phyloP scores from a whole-genome alignment of 1,284 basidiomycete genomes.

The Coriolopsis trogii region DNA sequence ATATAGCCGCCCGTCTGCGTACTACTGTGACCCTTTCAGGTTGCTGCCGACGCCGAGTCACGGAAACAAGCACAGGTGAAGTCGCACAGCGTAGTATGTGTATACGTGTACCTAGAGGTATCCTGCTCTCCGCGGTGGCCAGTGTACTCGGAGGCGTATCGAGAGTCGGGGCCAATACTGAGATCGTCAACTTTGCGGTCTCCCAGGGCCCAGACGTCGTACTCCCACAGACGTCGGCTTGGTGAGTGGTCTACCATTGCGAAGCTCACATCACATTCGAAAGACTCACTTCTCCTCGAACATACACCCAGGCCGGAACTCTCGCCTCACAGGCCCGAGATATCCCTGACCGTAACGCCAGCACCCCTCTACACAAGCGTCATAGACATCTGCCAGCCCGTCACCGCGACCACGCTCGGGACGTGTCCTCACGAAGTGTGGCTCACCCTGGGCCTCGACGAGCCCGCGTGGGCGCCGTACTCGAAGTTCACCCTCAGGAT shows the following conservation, averaged over 20 bases:
- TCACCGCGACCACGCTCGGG: not conserved
- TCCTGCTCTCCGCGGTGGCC: not conserved
- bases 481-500: conserved; percentile 59
- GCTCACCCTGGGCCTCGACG: conserved; percentile 55
- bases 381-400: conserved; percentile 26
- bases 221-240: conserved; percentile 32
- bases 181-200: conserved; percentile 62
- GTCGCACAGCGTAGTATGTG: not conserved
- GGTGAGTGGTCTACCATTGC: conserved; percentile 37
- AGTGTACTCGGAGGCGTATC: not conserved
- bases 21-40: not conserved
- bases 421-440: conserved; percentile 58
- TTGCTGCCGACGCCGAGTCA: not conserved
- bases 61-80: not conserved
- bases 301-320: conserved; percentile 36
- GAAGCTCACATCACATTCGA: not conserved
- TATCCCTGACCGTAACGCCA: conserved; percentile 41
- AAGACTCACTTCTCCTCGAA: not conserved
- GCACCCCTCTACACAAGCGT: conserved; percentile 45
- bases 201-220: conserved; percentile 26
- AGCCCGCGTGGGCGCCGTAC: conserved; percentile 46
- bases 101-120: not conserved
- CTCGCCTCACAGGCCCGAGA: conserved; percentile 31
- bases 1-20: not conserved
- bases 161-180: conserved; percentile 54